phyloP scores from a whole-genome alignment of 352 stramenopile species.

The Phytophthora citrophthora region DNA sequence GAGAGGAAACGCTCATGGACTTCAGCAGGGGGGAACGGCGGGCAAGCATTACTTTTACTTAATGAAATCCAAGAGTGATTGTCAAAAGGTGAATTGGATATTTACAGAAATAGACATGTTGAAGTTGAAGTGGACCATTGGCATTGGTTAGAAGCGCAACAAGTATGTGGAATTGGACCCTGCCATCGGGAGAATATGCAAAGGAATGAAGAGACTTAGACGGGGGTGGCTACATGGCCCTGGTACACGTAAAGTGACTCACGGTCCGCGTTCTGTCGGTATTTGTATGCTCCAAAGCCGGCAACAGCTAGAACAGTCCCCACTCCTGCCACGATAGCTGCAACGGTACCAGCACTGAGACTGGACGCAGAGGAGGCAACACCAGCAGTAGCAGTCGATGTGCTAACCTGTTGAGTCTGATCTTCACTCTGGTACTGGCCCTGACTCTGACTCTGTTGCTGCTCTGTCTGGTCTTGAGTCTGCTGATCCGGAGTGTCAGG shows the following conservation, averaged over 20 bases:
- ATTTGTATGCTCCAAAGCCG: slow-evolving; percentile 26
- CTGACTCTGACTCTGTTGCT: slow-evolving; percentile 4
- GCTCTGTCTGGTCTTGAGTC: slow-evolving; percentile 9
- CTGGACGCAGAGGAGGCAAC: not conserved
- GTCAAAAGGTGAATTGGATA: not conserved
- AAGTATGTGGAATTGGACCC: not conserved
- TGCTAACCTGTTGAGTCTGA: slow-evolving; percentile 13
- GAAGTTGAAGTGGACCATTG: not conserved
- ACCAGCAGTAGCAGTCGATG: slow-evolving; percentile 10
- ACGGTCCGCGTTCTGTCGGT: slow-evolving; percentile 9
- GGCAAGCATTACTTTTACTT: not conserved
- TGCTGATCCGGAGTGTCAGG: slow-evolving; percentile 14
- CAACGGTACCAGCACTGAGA: slow-evolving; percentile 13
- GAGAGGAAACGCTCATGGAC: slow-evolving; percentile 16
- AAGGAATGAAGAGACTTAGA: slow-evolving; percentile 3
- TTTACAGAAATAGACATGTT: slow-evolving; percentile 1
- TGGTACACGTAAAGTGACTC: slow-evolving; percentile 24
- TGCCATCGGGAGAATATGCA: not conserved
- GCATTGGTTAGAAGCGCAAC: too few relatives aligned
- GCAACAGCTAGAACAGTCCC: slow-evolving; percentile 26
- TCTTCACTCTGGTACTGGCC: not conserved
- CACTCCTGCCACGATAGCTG: slow-evolving; percentile 27
- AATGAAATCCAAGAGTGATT: too few relatives aligned
- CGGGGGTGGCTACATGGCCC: slow-evolving; percentile 16
- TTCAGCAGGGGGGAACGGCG: slow-evolving; percentile 7